Percentiles rank a stretch among this genome's conserved stretches.
Evolutionary conservation across 495 filamentous ascomycete species (phyloP).

Genomic region (Aspergillus nidulans): DNA sequence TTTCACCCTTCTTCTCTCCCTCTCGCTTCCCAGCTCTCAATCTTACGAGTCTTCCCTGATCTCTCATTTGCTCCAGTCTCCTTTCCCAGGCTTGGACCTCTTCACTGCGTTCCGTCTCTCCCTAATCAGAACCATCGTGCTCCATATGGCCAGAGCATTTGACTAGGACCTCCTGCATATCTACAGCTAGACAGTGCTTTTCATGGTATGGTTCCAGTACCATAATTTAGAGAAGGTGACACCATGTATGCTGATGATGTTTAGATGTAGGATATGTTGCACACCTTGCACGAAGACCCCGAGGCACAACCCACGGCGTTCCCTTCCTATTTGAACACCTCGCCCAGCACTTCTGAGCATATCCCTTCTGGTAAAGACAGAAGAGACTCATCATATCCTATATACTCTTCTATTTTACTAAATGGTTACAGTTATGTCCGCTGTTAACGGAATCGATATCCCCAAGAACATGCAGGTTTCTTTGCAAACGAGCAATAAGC

Average conservation of each 20-base stretch:
- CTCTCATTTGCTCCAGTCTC: neutral
- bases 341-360: neutral
- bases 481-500: neutral
- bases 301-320: too few species aligned
- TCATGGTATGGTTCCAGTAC: neutral
- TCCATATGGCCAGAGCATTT: neutral
- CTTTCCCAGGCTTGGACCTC: neutral
- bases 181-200: neutral
- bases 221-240: neutral
- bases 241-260: constrained; percentile 2
- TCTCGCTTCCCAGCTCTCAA: neutral
- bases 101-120: neutral
- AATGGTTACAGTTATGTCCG: neutral
- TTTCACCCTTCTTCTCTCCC: neutral
- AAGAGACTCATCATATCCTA: neutral
- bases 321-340: neutral
- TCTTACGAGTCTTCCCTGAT: neutral
- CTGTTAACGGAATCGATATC: neutral
- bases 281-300: neutral
- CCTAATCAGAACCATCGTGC: neutral
- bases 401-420: neutral
- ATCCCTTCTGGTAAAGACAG: neutral
- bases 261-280: neutral
- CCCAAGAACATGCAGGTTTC: neutral
- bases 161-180: neutral